Base-by-base conservation (phyloP, 2,329 filamentous ascomycete species). In the Botrytis elliptica region DNA sequence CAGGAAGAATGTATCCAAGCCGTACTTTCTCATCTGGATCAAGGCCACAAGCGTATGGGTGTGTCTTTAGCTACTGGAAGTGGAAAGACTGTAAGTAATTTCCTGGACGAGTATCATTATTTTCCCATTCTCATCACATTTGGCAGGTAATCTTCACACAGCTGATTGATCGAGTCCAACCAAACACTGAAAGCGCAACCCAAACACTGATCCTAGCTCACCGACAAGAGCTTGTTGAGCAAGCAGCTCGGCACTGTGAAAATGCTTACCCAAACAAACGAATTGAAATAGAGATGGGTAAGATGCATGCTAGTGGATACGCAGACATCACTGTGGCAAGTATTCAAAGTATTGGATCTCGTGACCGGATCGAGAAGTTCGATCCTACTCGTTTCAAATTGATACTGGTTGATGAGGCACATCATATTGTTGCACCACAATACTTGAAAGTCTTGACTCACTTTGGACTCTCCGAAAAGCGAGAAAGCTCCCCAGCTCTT, bases 311-410 rank as follows among this genome's bases (percentile, higher is more conserved):
- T 3, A 91, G 91, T 5, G 95, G 95, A 10, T 83, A 84, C 1
- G 95, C 95, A 72, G 95, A 99, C 82, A 98, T 99, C 77, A 98
- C 95, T 14, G 88, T 99, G 70, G 96, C 95, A 63, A 98, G 95
- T 49, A 88, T 99, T 52, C 91, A 92, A 79, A 98, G 93, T 82
- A 90, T 99, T 78, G 89, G 87, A 12, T 97, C 93, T 8, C 88
- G 89, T 20, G 88, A 91, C 70, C 89, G 96, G 2, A 86, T 98
- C n/a, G 80, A 82, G 52, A 98, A 97, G 80, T 98, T 95, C 79
- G 89, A 97, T 77, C 92, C 94, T 0, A 82, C 82, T 0, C 85
- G 85, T 12, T 98, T 95, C 85, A 99, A 99, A 83, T 88, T 99
- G 0, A 85, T 99, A 0, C 87, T 99, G 4, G 95, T 99, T 6